These are phyloP conservation scores for Thraustochytrium sp. DNA, from an alignment of 352 stramenopile genomes.

Conservation along the genomic window DNA sequence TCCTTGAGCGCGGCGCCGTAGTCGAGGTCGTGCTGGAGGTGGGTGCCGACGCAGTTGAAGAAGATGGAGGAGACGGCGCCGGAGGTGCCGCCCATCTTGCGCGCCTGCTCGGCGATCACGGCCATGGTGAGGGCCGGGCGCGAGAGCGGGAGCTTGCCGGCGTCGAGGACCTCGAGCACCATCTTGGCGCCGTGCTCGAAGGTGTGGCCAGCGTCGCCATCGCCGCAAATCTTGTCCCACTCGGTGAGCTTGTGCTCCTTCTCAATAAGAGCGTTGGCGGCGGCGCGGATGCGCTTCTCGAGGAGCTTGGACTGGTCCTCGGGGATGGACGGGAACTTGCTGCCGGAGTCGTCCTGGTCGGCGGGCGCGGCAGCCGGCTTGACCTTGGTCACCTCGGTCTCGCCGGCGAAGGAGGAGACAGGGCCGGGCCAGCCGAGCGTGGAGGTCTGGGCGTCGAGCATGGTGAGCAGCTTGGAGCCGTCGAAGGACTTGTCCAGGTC, in stretches of 20 bases:
- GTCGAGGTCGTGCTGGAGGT: slow-evolving; percentile 36
- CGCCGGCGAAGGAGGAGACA: neutral
- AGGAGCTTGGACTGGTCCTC: slow-evolving; percentile 49
- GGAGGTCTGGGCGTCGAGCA: slow-evolving; percentile 42
- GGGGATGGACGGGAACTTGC: neutral
- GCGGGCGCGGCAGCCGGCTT: neutral
- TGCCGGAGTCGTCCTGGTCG: neutral
- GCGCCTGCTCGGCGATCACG: slow-evolving; percentile 62
- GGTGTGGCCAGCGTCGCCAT: slow-evolving; percentile 93
- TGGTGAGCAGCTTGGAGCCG: neutral
- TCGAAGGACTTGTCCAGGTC: slow-evolving; percentile 53
- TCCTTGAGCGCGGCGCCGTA: slow-evolving; percentile 53
- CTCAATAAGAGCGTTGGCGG: slow-evolving; percentile 70
- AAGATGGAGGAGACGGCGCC: slow-evolving; percentile 90
- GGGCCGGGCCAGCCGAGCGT: slow-evolving; percentile 41
- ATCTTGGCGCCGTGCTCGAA: slow-evolving; percentile 83
- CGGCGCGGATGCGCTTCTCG: slow-evolving; percentile 55
- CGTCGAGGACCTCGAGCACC: slow-evolving; percentile 63
- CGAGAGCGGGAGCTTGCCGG: slow-evolving; percentile 61
- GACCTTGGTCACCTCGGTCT: neutral
- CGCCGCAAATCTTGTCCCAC: slow-evolving; percentile 85
- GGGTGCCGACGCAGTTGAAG: slow-evolving; percentile 56
- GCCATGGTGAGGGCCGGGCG: slow-evolving; percentile 59
- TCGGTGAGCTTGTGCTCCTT: slow-evolving; percentile 80
- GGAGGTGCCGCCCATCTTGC: slow-evolving; percentile 83